phyloP scores from a whole-genome alignment of 2,329 filamentous ascomycete genomes.

The Beauveria medogensis region DNA sequence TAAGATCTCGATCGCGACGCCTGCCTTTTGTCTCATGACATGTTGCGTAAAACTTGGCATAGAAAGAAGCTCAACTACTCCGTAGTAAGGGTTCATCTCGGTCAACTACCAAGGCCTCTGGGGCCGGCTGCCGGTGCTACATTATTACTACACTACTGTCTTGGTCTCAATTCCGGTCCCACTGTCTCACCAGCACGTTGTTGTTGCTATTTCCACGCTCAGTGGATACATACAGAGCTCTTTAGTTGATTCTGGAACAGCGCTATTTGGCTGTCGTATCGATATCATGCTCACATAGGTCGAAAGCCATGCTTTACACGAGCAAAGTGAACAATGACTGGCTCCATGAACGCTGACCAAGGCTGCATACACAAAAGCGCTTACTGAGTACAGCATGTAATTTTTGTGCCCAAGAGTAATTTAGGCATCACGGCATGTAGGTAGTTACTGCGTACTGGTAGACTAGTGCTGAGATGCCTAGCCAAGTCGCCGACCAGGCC shows the following conservation, averaged over 20 bases:
- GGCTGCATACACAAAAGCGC: not conserved
- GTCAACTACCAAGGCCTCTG: no score
- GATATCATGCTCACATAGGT: no score
- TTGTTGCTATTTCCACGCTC: not conserved
- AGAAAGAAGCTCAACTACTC: constrained; percentile 1
- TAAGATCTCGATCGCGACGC: constrained; percentile 6
- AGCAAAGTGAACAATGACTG: not conserved
- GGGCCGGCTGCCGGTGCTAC: not conserved
- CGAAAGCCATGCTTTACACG: not conserved
- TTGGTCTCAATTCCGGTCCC: no score
- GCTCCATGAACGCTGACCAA: not conserved
- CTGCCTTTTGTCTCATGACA: not conserved
- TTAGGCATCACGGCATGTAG: no score
- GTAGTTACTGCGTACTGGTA: no score
- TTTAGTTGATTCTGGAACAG: not conserved
- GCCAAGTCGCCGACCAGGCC: no score
- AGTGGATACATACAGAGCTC: not conserved
- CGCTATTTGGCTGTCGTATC: not conserved
- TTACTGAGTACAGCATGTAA: not conserved
- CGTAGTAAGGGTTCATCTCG: not conserved
- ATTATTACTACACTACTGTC: not conserved
- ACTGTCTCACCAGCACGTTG: no score
- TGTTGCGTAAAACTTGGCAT: constrained; percentile 8
- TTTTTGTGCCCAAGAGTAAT: no score
- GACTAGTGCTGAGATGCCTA: no score